These are phyloP conservation scores for Ligustrum vulgare DNA, from an alignment of 257 asterid genomes.

Conservation along the genomic window DNA sequence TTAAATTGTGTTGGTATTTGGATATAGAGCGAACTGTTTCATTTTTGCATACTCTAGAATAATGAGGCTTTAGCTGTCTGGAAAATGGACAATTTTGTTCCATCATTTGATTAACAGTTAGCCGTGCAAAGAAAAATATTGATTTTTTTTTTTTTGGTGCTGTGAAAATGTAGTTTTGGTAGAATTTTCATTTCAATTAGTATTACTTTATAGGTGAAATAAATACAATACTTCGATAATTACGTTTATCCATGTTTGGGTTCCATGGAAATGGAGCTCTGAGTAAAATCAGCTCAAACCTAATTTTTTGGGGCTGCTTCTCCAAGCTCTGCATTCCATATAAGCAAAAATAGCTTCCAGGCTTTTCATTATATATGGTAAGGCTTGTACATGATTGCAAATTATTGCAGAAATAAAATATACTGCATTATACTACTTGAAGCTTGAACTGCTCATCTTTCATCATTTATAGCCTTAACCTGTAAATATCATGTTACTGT, in stretches of 20 bases:
- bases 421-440: background rate
- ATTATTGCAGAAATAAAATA: background rate
- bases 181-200: background rate
- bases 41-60: constrained; percentile 6
- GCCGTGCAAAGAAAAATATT: background rate
- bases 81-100: background rate
- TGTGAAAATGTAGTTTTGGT: background rate
- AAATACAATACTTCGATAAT: background rate
- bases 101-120: constrained; percentile 3
- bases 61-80: constrained; percentile 5
- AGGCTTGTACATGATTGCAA: background rate
- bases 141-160: background rate
- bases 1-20: background rate
- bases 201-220: background rate
- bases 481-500: background rate
- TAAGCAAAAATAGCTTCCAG: background rate
- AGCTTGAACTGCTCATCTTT: background rate
- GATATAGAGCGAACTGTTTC: constrained; percentile 9
- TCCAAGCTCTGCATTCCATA: background rate
- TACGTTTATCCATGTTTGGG: background rate
- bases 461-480: background rate
- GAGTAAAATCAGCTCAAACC: background rate
- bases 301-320: background rate
- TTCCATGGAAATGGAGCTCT: background rate
- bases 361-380: background rate